Evolutionary conservation across 768 basidiomycete species (phyloP), one percentile per base, ranked within the genome.

Genomic region (Coprinopsis sp.): DNA sequence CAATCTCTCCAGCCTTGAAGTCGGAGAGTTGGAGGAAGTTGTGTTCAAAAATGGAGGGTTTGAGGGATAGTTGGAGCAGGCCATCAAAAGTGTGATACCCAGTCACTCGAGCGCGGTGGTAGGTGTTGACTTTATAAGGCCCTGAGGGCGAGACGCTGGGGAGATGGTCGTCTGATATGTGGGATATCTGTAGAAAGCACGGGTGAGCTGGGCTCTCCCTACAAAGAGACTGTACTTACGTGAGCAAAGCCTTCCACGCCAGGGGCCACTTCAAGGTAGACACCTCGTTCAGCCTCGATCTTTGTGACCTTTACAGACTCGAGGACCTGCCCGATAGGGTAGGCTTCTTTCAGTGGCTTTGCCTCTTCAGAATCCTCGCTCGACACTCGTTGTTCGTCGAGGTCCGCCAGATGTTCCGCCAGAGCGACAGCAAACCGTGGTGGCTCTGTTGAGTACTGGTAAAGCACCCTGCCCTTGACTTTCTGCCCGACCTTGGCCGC

Each of bases 91-190:
- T 71, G 53, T 89, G 85, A 62, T 85, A 82, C 1, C 93, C 93
- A 10, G 85, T 84, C 3, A 97, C 90, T 37, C 96, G 84, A 2
- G 90, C 93, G 41, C 77, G 73, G 59, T 97, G 95, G 1, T 81
- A 64, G 6, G 91, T 82, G 12, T 83, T 87, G 43, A 79, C 58
- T 63, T 82, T 88, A 87, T 87, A 97, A 18, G 84, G 77, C 14
- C 89, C 87, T 18, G 83, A 80, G n/a, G 74, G 64, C 5, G 87
- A 79, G 19, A 96, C 68, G n/a, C 82, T 74, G 13, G 86, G 77
- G n/a, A 92, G 70, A 59, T 91, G 91, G 37, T 93, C 89, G 59
- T 98, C 93, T 7, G 91, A 88, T 37, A 87, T 73, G 62, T 96
- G 91, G 10, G 95, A 96, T 56, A 99, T 96, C 92, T 98, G 54